Percentiles rank a stretch among this genome's conserved stretches.
Conservation (phyloP, 352 stramenopile species). For the Phytophthora capsici region DNA sequence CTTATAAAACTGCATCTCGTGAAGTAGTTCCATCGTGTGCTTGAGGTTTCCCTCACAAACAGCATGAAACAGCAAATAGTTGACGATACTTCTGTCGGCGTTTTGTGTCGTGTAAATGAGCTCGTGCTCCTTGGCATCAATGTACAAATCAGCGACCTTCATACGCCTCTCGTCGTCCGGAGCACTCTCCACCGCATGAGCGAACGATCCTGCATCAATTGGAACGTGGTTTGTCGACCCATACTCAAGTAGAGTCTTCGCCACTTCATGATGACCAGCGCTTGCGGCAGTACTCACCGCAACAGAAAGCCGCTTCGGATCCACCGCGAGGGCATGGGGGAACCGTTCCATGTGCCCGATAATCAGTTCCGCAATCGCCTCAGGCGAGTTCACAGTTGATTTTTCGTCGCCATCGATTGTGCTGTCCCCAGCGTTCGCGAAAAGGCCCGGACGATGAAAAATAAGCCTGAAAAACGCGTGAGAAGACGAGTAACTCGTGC, state of each 20-base stretch:
- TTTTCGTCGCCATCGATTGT: not conserved
- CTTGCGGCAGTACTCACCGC: conserved; percentile 62
- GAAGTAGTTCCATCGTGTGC: conserved; percentile 78
- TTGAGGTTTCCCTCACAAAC: conserved; percentile 74
- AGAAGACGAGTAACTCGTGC: conserved; percentile 66
- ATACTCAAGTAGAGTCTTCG: conserved; percentile 51
- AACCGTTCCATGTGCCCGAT: conserved; percentile 60
- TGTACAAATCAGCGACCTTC: conserved; percentile 64
- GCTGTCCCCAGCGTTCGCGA: conserved; percentile 28
- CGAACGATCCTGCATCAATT: conserved; percentile 70
- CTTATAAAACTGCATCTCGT: conserved; percentile 78
- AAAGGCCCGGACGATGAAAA: conserved; percentile 55
- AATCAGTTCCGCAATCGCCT: conserved; percentile 42
- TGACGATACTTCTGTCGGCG: conserved; percentile 59
- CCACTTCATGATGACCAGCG: conserved; percentile 39
- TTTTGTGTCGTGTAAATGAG: conserved; percentile 60
- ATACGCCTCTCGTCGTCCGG: conserved; percentile 50
- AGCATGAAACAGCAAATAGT: conserved; percentile 68
- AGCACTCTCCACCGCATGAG: conserved; percentile 61
- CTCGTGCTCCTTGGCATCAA: conserved; percentile 57
- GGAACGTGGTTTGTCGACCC: conserved; percentile 45
- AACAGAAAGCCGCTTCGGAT: conserved; percentile 65
- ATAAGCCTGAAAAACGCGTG: conserved; percentile 71
- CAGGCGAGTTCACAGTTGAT: not conserved
- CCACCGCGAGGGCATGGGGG: conserved; percentile 41